Evolutionary conservation across 208 protist genomes (phyloP).

Genomic region (Wallacemonas sp.): DNA sequence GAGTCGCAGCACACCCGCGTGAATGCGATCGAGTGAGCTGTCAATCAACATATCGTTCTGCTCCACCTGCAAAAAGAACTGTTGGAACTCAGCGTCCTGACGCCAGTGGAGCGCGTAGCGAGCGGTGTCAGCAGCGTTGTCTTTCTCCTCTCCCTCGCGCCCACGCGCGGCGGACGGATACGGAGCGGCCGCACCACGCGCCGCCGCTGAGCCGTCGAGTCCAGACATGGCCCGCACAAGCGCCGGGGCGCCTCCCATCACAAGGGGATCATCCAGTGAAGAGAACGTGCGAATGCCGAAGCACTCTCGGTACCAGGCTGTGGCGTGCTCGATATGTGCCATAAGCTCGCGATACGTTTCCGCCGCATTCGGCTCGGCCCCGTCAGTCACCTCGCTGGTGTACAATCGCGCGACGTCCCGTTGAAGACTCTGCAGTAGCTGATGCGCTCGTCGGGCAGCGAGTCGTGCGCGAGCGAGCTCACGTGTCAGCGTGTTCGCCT

Average conservation of each 20-base stretch:
- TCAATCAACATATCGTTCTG: conserved; percentile 64
- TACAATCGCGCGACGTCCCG: conserved; percentile 28
- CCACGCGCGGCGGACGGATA: neutral
- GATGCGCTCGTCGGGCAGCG: conserved; percentile 19
- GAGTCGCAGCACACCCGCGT: conserved; percentile 46
- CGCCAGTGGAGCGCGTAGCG: conserved; percentile 19
- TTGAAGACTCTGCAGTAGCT: conserved; percentile 25
- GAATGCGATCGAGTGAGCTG: conserved; percentile 60
- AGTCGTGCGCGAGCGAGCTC: conserved; percentile 8
- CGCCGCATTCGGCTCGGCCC: conserved; percentile 15
- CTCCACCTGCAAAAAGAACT: conserved; percentile 54
- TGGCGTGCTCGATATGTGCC: conserved; percentile 41
- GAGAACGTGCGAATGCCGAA: conserved; percentile 37
- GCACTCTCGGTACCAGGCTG: conserved; percentile 44
- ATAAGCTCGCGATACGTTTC: conserved; percentile 17
- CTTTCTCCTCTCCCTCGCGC: neutral
- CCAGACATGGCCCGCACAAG: neutral
- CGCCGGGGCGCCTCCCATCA: neutral
- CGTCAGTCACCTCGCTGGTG: neutral
- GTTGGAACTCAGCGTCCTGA: conserved; percentile 61
- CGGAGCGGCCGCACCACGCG: too few species aligned
- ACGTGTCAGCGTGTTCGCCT: neutral
- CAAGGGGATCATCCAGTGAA: conserved; percentile 11
- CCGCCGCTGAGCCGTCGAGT: neutral
- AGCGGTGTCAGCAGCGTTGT: too few species aligned